phyloP scores from a whole-genome alignment of 2,329 filamentous ascomycete species.

The Alternaria atra region DNA sequence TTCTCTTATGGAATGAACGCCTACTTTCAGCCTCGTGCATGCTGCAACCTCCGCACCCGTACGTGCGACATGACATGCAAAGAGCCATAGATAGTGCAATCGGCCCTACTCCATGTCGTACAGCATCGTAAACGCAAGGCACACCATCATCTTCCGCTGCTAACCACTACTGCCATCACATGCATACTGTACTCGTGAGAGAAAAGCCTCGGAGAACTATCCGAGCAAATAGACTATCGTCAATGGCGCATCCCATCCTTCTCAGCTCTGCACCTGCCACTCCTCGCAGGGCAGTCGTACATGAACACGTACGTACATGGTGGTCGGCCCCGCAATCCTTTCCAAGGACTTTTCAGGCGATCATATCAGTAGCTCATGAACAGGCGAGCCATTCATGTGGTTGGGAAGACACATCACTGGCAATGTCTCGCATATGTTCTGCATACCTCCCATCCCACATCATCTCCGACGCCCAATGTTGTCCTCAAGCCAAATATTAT shows the following conservation, averaged over 20 bases:
- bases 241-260: neutral
- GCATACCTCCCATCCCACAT: neutral
- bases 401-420: neutral
- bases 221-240: slow-evolving; percentile 6
- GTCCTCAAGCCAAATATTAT: neutral
- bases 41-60: slow-evolving; percentile 11
- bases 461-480: neutral
- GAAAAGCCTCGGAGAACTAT: neutral
- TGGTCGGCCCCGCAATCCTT: slow-evolving; percentile 2
- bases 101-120: slow-evolving; percentile 19
- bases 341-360: neutral
- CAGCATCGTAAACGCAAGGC: slow-evolving; percentile 20
- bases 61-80: neutral
- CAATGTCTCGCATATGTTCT: slow-evolving; percentile 7
- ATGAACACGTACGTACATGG: slow-evolving; percentile 7
- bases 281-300: slow-evolving; percentile 3
- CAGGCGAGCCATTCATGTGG: slow-evolving; percentile 2
- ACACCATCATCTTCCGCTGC: slow-evolving; percentile 11
- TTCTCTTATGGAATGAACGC: slow-evolving; percentile 4
- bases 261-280: slow-evolving; percentile 1
- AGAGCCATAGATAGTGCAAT: slow-evolving; percentile 10
- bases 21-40: slow-evolving; percentile 17
- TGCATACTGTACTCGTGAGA: slow-evolving; percentile 4
- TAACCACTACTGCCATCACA: neutral
- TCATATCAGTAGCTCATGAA: neutral